A percentile compares a stretch with the other conserved stretches of the same genome.
phyloP scores from a whole-genome alignment of 345 rosid species.

The Physaria fendleri region DNA sequence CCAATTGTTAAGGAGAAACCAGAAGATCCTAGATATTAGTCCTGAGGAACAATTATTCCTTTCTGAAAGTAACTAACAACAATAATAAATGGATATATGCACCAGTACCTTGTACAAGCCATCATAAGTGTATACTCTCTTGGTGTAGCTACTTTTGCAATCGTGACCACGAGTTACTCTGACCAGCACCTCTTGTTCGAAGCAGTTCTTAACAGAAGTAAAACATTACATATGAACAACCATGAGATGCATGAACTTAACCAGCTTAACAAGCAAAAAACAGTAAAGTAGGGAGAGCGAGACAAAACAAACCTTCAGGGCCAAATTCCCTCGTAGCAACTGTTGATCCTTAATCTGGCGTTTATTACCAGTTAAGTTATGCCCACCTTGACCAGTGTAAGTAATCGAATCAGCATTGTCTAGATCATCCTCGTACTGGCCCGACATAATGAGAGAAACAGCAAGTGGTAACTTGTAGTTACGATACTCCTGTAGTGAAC shows the following conservation, averaged over 20 bases:
- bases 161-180: constrained; percentile 86
- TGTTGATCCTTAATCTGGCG: constrained; percentile 75
- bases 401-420: constrained; percentile 87
- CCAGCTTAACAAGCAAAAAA: background rate
- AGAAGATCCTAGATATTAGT: background rate
- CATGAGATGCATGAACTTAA: background rate
- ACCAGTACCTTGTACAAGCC: constrained; percentile 74
- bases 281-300: background rate
- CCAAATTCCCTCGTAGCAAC: constrained; percentile 77
- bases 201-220: constrained; percentile 50
- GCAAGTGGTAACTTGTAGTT: constrained; percentile 61
- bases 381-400: constrained; percentile 97
- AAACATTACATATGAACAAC: constrained; percentile 1
- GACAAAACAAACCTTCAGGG: constrained; percentile 59
- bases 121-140: constrained; percentile 79
- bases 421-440: constrained; percentile 92
- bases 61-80: background rate
- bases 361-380: constrained; percentile 71
- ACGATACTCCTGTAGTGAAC: constrained; percentile 41
- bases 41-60: background rate
- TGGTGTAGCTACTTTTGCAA: constrained; percentile 55
- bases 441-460: constrained; percentile 70
- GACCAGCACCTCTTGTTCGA: constrained; percentile 55
- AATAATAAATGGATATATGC: background rate
- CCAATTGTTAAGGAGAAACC: background rate